These are phyloP conservation scores for Carex scoparia DNA, from an alignment of 176 grass and related monocot species.

Conservation along the genomic window DNA sequence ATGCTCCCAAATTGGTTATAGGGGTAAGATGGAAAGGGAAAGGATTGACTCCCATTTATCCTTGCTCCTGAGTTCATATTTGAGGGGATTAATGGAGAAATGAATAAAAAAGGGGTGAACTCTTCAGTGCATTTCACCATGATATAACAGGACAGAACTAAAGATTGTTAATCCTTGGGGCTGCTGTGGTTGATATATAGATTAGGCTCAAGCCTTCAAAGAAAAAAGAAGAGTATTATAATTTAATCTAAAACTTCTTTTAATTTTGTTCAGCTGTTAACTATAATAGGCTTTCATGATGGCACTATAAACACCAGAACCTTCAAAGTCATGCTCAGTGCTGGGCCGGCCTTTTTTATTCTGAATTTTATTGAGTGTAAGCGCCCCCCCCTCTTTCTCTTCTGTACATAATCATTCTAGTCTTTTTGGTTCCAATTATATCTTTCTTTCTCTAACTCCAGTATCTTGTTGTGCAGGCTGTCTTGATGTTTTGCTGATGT, in stretches of 20 bases:
- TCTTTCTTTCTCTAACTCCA: neutral
- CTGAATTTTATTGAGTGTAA: conserved; percentile 86
- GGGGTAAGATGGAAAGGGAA: neutral
- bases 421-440: conserved; percentile 13
- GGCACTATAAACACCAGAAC: conserved; percentile 66
- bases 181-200: neutral
- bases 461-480: conserved; percentile 57
- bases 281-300: conserved; percentile 69
- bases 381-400: conserved; percentile 23
- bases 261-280: conserved; percentile 53
- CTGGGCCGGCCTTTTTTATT: conserved; percentile 86
- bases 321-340: conserved; percentile 83
- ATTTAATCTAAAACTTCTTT: conserved; percentile 13
- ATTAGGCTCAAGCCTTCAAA: neutral
- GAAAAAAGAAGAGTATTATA: conserved; percentile 9
- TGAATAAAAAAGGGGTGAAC: neutral
- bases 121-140: neutral
- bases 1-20: neutral
- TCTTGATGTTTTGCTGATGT: conserved; percentile 87
- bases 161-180: neutral
- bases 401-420: neutral
- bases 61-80: conserved; percentile 4
- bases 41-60: neutral
- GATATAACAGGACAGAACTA: neutral
- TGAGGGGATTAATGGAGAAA: conserved; percentile 14